Percentiles rank a stretch among this genome's conserved stretches.
phyloP scores from a whole-genome alignment of 768 basidiomycete species.

The Boletus subcaerulescens region DNA sequence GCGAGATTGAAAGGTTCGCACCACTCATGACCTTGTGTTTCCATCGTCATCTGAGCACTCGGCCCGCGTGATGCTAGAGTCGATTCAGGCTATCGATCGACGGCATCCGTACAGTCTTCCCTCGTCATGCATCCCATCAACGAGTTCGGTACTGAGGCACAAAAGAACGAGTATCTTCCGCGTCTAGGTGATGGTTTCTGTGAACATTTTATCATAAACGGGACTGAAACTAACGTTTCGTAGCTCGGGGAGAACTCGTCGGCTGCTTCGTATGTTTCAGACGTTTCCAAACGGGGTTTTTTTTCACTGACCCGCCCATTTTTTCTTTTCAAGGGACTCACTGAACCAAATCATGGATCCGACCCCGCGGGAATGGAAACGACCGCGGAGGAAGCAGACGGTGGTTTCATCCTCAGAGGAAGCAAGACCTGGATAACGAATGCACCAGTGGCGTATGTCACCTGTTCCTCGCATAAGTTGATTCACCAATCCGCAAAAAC shows the following conservation, averaged over 20 bases:
- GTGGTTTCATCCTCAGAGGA: conserved; percentile 83
- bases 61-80: conserved; percentile 48
- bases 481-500: conserved; percentile 9
- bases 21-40: background rate
- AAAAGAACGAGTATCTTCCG: conserved; percentile 91
- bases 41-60: background rate
- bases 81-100: conserved; percentile 95
- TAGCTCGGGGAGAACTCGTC: conserved; percentile 80
- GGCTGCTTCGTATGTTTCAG: conserved; percentile 81
- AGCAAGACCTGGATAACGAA: conserved; percentile 99
- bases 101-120: conserved; percentile 92
- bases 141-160: conserved; percentile 83
- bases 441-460: conserved; percentile 78
- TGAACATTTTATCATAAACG: background rate
- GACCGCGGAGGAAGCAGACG: conserved; percentile 77
- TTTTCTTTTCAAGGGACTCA: conserved; percentile 66
- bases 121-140: conserved; percentile 95
- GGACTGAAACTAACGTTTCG: conserved; percentile 6
- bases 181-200: conserved; percentile 53
- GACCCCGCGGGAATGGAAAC: conserved; percentile 99
- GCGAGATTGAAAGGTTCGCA: conserved; percentile 85
- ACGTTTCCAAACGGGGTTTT: background rate
- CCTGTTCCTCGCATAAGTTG: background rate
- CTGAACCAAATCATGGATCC: conserved; percentile 96
- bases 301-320: background rate